Evolutionary conservation across 345 rosid species (phyloP), one percentile per base, ranked within the genome.

Genomic region (Rhodomyrtus tomentosa): DNA sequence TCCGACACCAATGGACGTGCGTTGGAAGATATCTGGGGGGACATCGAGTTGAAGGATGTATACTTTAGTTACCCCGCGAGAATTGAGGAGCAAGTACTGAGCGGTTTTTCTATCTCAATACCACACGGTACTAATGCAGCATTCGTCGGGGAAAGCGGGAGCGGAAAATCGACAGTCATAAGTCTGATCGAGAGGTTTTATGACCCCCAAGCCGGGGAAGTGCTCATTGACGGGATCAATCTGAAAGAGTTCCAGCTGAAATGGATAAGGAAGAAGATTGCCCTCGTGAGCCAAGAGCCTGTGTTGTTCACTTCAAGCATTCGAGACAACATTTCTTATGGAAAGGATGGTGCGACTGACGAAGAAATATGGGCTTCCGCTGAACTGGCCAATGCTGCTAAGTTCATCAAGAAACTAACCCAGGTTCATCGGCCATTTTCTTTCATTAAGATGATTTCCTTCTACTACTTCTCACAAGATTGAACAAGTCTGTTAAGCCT

Each of bases 241-340:
- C 88, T 90, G 54, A 89, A 84, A 81, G 88, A 89, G 18, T 84
- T 88, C 27, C 89, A 88, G 45, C 88, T 90, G 32, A 90, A 87
- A 86, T 90, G 92, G 91, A 88, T 90, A 9, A 87, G 92, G 84
- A 85, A 50, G 50, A 90, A 89, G 87, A 90, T 88, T 49, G 90
- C 89, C 84, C 91, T 90, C 25, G 92, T 90, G 54, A 89, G 91
- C 72, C 92, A 90, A 81, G 92, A 90, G 84, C 92, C 92, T n/a
- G 91, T 72, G 55, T 25, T 90, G 85, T 90, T 90, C 84, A 40
- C 90, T 56, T 88, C 92, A 16, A 88, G 87, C 79, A 89, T 90
- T 76, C 82, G 80, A 85, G 90, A 90, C 9, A 90, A 90, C 58
- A 87, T 90, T 76, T 89, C 90, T 29, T 89, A 89, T 82, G 92